A percentile compares a stretch with the other conserved stretches of the same genome.
phyloP scores from a whole-genome alignment of 2,329 filamentous ascomycete genomes.

The Allantophomopsis cytisporea region DNA sequence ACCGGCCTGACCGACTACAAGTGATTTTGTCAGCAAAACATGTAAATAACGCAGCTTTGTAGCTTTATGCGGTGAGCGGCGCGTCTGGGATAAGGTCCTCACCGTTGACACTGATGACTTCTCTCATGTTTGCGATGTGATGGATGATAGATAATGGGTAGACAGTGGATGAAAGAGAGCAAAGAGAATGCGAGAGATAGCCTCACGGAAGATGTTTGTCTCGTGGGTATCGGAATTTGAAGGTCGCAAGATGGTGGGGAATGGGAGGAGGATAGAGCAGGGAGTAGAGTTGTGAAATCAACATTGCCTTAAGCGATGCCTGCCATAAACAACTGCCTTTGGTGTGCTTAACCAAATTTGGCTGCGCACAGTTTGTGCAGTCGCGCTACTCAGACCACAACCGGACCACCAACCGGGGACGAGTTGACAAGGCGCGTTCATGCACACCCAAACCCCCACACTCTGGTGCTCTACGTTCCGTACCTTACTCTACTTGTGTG shows the following conservation, averaged over 20 bases:
- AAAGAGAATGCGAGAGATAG: conserved; percentile 2
- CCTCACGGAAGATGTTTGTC: not conserved
- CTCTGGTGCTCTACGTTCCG: too few relatives aligned
- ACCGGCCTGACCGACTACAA: conserved; percentile 94
- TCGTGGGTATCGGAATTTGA: too few relatives aligned
- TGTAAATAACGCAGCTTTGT: conserved; percentile 32
- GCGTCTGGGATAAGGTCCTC: conserved; percentile 26
- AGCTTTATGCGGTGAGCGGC: conserved; percentile 17
- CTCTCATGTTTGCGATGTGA: conserved; percentile 66
- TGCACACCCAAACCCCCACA: too few relatives aligned
- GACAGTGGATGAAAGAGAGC: conserved; percentile 4
- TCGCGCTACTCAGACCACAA: too few relatives aligned
- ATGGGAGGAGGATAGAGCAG: conserved; percentile 9
- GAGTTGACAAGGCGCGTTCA: too few relatives aligned
- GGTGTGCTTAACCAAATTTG: too few relatives aligned
- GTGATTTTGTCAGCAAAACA: conserved; percentile 20
- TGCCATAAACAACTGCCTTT: too few relatives aligned
- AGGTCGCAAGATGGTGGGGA: not conserved
- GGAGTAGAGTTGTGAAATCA: not conserved
- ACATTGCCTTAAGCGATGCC: too few relatives aligned
- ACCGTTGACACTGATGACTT: conserved; percentile 99
- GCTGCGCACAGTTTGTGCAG: too few relatives aligned
- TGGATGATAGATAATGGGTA: conserved; percentile 4
- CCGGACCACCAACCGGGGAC: too few relatives aligned
- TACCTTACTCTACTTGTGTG: too few relatives aligned